Evolutionary conservation across 257 asterid genomes (phyloP), one percentile per base, ranked within the genome.

Genomic region (Lycium ferocissimum): DNA sequence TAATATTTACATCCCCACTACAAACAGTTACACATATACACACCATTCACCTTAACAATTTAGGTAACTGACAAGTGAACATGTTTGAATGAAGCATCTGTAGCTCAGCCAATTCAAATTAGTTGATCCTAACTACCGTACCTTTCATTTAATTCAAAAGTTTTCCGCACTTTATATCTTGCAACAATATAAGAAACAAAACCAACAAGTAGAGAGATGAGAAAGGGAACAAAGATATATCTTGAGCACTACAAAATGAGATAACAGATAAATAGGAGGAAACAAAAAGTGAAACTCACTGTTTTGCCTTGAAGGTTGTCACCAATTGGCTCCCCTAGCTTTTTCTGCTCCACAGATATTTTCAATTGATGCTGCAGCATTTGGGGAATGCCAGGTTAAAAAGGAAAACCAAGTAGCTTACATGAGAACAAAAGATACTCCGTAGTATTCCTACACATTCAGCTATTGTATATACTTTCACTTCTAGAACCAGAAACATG

Each of bases 301-400:
- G 94, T 96, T 92, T 96, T 96, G 12, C 99, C 99, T 45, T 87
- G 91, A 89, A 96, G 85, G 33, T 94, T 96, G 86, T 94, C 99
- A 75, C 98, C 99, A 85, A 47, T 63, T 82, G 99, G 99, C 75
- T 85, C 93, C 85, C 99, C 99, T 15, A 96, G 93, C 88, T 65
- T 90, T 86, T 78, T 95, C 90, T 92, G 89, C 86, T 86, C 91
- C 78, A 96, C 86, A 14, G 99, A 85, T 87, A 89, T 86, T 87
- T 86, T 93, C 93, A 96, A 88, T 81, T 94, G 96, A 75, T 90
- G 59, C 99, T 96, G 94, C 83, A 83, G 75, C 80, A 85, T 79
- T 58, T 72, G 82, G 17, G 49, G 69, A 72, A 76, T 20, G 26
- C 43, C 81, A 47, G 37, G 40, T 47, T 51, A 47, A 75, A 38